A percentile compares a stretch with the other conserved stretches of the same genome.
Conservation (phyloP, 2,329 filamentous ascomycete species). For the Apiospora phragmitis region DNA sequence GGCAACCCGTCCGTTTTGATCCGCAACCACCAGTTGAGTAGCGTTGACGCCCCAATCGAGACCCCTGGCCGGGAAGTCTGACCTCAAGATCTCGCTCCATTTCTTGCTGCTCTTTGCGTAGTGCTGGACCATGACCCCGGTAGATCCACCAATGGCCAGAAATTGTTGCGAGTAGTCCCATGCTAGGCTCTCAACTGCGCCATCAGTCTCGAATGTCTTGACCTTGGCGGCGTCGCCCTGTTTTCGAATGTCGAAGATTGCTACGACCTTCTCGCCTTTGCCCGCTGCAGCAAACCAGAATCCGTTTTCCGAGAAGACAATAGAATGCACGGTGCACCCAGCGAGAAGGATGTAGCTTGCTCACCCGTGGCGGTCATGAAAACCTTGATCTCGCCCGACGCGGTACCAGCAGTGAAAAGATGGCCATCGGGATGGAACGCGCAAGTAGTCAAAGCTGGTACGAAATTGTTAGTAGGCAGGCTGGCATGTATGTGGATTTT, state of each 20-base stretch:
- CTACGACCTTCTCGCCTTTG: constrained; percentile 74
- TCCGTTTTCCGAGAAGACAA: constrained; percentile 94
- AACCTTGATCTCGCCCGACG: constrained; percentile 78
- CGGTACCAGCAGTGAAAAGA: constrained; percentile 82
- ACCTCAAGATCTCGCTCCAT: constrained; percentile 85
- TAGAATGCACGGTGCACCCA: constrained; percentile 70
- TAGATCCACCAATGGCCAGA: constrained; percentile 77
- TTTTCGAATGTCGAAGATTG: constrained; percentile 91
- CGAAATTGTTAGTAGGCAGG: constrained; percentile 20
- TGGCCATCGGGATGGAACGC: constrained; percentile 98
- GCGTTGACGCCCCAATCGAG: constrained; percentile 78
- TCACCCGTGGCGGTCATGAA: constrained; percentile 83
- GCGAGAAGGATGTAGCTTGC: constrained; percentile 71
- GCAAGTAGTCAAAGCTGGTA: constrained; percentile 68
- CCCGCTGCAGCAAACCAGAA: constrained; percentile 89
- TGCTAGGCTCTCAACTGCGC: constrained; percentile 70
- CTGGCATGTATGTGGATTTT: neutral
- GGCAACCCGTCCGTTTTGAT: constrained; percentile 72
- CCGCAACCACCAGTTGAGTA: constrained; percentile 73
- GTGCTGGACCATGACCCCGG: constrained; percentile 83
- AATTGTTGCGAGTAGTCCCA: constrained; percentile 98
- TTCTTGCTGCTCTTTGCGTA: constrained; percentile 84
- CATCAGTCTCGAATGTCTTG: constrained; percentile 85
- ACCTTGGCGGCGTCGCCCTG: constrained; percentile 77
- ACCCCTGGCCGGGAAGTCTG: constrained; percentile 70